Conservation (phyloP, 148 eudicot species). For the Cornus controversa region DNA sequence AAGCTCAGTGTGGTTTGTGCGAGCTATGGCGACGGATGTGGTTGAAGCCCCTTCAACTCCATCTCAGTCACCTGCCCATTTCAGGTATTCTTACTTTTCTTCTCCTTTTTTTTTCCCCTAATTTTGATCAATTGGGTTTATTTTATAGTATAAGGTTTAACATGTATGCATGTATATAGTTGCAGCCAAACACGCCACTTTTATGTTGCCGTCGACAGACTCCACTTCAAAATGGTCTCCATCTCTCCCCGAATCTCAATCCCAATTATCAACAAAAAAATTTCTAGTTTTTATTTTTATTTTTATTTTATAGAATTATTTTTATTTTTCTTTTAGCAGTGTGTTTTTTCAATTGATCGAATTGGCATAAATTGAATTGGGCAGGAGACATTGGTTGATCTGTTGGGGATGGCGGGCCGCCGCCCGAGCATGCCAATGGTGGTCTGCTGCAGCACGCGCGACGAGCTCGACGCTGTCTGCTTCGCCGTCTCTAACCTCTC, state of each 20-base stretch:
- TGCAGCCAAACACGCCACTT: conserved; percentile 77
- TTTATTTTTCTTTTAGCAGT: background rate
- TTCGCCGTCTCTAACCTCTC: conserved; percentile 61
- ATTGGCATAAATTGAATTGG: background rate
- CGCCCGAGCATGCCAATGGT: conserved; percentile 70
- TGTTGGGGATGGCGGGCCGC: conserved; percentile 69
- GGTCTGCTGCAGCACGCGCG: conserved; percentile 83
- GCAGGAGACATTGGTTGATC: conserved; percentile 85
- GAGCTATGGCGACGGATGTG: conserved; percentile 37
- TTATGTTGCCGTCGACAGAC: conserved; percentile 92
- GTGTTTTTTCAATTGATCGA: too few relatives aligned
- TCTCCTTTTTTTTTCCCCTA: background rate
- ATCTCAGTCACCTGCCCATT: conserved; percentile 36
- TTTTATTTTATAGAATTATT: background rate
- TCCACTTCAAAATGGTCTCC: conserved; percentile 81
- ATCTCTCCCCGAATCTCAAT: background rate
- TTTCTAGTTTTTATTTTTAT: too few relatives aligned
- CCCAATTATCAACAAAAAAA: background rate
- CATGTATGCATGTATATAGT: background rate
- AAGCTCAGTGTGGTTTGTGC: background rate
- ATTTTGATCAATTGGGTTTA: background rate
- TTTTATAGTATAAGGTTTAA: background rate
- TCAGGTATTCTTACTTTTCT: conserved; percentile 25
- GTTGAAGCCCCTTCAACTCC: conserved; percentile 46
- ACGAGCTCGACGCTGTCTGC: conserved; percentile 84